Evolutionary conservation across 768 basidiomycete genomes (phyloP), one percentile per base, ranked within the genome.

Genomic region (Leccinum sublutescens): DNA sequence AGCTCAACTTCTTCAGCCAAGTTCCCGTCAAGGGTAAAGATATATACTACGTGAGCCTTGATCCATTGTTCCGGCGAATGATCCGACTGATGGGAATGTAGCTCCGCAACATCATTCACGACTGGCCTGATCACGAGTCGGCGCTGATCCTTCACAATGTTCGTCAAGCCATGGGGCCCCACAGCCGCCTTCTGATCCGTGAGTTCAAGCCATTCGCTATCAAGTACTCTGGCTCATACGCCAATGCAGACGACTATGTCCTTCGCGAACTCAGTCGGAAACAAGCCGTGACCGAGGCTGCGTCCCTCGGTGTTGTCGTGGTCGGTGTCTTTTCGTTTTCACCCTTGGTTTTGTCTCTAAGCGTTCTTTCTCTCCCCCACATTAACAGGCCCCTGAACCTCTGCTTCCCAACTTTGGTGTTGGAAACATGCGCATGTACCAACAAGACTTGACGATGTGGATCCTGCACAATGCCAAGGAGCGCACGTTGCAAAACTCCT

Each of bases 101-200:
- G 65, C 65, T 66, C 21, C 66, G 66, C 31, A 65, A 64, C 31
- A 66, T 71, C 43, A 65, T 69, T 27, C 75, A 75, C 47, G 65
- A 76, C 56, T 77, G 74, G 75, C 64, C 72, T 9, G 76, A 76
- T 56, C 56, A 63, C 2, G 63, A 68, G n/a, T 61, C 68, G 12
- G 38, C 56, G 1, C 55, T 64, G 5, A 74, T 75, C 40, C 61
- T 75, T 19, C 56, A 54, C 21, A 73, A 74, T 56, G 38, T 76
- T 51, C 65, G 71, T 25, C 54, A 64, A 58, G 73, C 69, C 8
- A 62, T 76, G 60, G 66, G 61, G 27, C 68, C 71, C 5, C 52
- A 68, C 34, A 71, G 69, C 27, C 73, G 70, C 2, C 43, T 76
- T 17, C 68, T 76, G 36, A 66, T 76, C 36, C 72, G 75, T 73